phyloP scores from a whole-genome alignment of 495 filamentous ascomycete genomes.

The Amphirosellinia nigrospora region DNA sequence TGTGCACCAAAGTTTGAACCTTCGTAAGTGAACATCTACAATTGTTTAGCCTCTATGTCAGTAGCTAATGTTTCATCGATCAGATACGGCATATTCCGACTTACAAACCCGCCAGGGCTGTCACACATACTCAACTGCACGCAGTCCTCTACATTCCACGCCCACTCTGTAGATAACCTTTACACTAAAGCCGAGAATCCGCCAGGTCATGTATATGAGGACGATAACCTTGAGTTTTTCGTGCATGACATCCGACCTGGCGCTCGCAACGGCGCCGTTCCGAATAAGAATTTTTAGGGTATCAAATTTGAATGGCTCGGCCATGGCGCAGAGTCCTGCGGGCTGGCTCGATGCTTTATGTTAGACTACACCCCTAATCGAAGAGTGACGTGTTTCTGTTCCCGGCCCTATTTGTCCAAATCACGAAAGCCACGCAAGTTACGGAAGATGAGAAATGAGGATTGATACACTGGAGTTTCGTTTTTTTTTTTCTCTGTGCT shows the following conservation, averaged over 20 bases:
- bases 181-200: constrained; percentile 81
- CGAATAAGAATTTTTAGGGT: constrained; percentile 36
- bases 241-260: constrained; percentile 76
- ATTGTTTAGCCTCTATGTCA: neutral
- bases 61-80: constrained; percentile 23
- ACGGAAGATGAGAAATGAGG: constrained; percentile 7
- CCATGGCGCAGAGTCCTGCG: constrained; percentile 30
- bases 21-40: constrained; percentile 57
- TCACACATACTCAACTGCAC: constrained; percentile 77
- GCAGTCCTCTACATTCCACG: constrained; percentile 82
- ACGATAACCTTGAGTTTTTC: constrained; percentile 72
- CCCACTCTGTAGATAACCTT: constrained; percentile 62
- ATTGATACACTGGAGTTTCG: constrained; percentile 20
- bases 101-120: constrained; percentile 91
- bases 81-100: constrained; percentile 89
- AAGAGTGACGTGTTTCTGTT: neutral
- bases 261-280: constrained; percentile 30
- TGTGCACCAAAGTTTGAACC: constrained; percentile 84
- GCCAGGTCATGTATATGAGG: constrained; percentile 87
- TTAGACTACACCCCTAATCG: neutral
- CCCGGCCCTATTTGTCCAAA: neutral
- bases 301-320: constrained; percentile 33
- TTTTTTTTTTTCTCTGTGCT: neutral
- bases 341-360: constrained; percentile 1
- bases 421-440: constrained; percentile 12